Evolutionary conservation across 2,329 filamentous ascomycete species (phyloP).

Genomic region (Coniella lustricola): DNA sequence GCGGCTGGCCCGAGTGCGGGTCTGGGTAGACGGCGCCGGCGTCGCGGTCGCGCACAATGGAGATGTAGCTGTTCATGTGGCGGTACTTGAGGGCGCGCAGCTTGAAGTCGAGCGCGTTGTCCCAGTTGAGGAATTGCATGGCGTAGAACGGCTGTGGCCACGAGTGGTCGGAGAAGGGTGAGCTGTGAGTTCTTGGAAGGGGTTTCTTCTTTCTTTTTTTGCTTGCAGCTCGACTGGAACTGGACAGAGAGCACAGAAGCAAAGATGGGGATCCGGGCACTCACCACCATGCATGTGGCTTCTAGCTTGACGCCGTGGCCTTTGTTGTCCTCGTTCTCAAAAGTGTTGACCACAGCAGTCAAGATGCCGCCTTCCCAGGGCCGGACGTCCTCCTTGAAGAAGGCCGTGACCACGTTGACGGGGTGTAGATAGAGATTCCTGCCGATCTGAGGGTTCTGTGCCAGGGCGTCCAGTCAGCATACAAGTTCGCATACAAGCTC

Average conservation of each 20-base stretch:
- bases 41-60: constrained; percentile 65
- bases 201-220: too few relatives aligned
- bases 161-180: too few relatives aligned
- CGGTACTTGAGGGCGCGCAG: constrained; percentile 56
- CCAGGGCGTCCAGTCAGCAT: too few relatives aligned
- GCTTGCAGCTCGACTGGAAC: too few relatives aligned
- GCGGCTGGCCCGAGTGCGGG: constrained; percentile 51
- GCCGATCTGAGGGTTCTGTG: constrained; percentile 72
- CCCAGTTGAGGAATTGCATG: constrained; percentile 58
- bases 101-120: constrained; percentile 60
- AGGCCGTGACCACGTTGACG: constrained; percentile 49
- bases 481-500: too few relatives aligned
- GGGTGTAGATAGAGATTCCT: constrained; percentile 78
- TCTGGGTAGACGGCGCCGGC: constrained; percentile 66
- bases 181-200: too few relatives aligned
- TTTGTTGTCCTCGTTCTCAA: constrained; percentile 68
- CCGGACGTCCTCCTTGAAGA: constrained; percentile 58
- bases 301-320: constrained; percentile 78
- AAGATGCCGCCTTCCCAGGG: constrained; percentile 67
- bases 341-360: constrained; percentile 66
- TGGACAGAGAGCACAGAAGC: not conserved
- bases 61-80: constrained; percentile 62
- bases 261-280: constrained; percentile 24
- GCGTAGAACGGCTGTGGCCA: constrained; percentile 58
- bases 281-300: constrained; percentile 53